phyloP scores from a whole-genome alignment of 1,139 yeast species.

The Hyphopichia fennica region DNA sequence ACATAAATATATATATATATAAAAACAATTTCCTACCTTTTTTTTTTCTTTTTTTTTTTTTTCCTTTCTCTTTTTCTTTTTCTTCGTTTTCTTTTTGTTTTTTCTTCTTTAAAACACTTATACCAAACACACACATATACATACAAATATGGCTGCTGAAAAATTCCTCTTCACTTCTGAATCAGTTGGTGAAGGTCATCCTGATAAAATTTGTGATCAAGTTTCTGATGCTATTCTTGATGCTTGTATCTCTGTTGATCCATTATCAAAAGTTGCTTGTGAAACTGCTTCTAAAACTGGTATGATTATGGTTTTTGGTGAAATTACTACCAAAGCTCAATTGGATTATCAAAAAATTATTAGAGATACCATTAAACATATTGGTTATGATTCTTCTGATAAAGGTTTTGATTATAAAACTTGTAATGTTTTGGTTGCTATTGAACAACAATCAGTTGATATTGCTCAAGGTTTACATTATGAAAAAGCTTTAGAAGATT shows the following conservation, averaged over 20 bases:
- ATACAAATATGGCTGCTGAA: slow-evolving; percentile 22
- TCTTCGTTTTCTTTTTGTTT: background rate
- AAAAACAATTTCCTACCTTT: background rate
- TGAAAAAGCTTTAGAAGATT: slow-evolving; percentile 93
- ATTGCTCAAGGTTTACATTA: slow-evolving; percentile 99
- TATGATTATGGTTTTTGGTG: slow-evolving; percentile 99
- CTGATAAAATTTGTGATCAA: slow-evolving; percentile 99
- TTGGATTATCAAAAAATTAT: slow-evolving; percentile 95
- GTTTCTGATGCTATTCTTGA: slow-evolving; percentile 97
- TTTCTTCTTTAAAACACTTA: background rate
- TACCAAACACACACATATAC: background rate
- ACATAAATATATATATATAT: background rate
- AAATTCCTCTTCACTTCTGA: slow-evolving; percentile 87
- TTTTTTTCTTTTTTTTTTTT: background rate
- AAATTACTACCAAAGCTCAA: slow-evolving; percentile 94
- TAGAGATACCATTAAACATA: slow-evolving; percentile 97
- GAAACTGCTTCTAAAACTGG: slow-evolving; percentile 99
- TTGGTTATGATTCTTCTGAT: slow-evolving; percentile 94
- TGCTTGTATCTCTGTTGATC: slow-evolving; percentile 95
- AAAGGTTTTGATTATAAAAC: slow-evolving; percentile 99
- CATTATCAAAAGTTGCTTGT: slow-evolving; percentile 97
- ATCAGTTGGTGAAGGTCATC: slow-evolving; percentile 99
- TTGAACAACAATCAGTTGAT: slow-evolving; percentile 99
- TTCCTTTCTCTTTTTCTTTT: background rate
- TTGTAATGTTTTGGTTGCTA: slow-evolving; percentile 97